Percentiles rank a stretch among this genome's conserved stretches.
Evolutionary conservation across 208 protist genomes (phyloP).

Genomic region (Leishmania turanica): DNA sequence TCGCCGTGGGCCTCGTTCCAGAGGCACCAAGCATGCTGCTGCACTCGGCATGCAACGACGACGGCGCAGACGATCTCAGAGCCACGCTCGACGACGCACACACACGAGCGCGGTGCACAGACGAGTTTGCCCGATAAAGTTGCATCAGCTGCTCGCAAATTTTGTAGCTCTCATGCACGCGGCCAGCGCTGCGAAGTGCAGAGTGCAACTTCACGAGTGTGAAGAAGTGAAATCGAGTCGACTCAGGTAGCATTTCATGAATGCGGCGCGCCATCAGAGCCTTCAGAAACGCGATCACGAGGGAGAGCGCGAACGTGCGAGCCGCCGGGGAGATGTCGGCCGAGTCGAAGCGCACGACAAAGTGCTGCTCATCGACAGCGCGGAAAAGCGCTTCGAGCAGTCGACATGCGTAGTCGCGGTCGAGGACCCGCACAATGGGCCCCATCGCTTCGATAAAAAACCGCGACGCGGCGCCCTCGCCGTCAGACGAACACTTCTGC

Average conservation of each 20-base stretch:
- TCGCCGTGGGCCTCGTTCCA: not conserved
- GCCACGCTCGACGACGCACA: not conserved
- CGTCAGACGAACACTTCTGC: conserved; percentile 43
- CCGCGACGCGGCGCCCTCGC: conserved; percentile 70
- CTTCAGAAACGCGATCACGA: conserved; percentile 80
- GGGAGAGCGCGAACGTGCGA: conserved; percentile 10
- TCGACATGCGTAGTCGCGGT: conserved; percentile 33
- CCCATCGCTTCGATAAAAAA: conserved; percentile 60
- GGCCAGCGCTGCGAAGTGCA: conserved; percentile 44
- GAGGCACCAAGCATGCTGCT: not conserved
- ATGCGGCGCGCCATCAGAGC: conserved; percentile 54
- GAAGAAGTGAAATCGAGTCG: conserved; percentile 61
- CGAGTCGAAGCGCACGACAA: conserved; percentile 38
- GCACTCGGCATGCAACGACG: not conserved
- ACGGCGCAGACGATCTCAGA: not conserved
- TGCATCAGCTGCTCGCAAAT: conserved; percentile 63
- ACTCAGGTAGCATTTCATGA: conserved; percentile 42
- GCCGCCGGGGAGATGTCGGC: conserved; percentile 19
- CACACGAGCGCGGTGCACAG: conserved; percentile 32
- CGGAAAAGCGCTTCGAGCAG: conserved; percentile 63
- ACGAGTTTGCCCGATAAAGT: conserved; percentile 58
- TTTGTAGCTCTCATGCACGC: conserved; percentile 63
- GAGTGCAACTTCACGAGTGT: conserved; percentile 66
- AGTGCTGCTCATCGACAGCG: conserved; percentile 71
- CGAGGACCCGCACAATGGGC: conserved; percentile 43